Evolutionary conservation across 805 yeast genomes (phyloP), one percentile per base, ranked within the genome.

Genomic region (Lachancea meyersii): DNA sequence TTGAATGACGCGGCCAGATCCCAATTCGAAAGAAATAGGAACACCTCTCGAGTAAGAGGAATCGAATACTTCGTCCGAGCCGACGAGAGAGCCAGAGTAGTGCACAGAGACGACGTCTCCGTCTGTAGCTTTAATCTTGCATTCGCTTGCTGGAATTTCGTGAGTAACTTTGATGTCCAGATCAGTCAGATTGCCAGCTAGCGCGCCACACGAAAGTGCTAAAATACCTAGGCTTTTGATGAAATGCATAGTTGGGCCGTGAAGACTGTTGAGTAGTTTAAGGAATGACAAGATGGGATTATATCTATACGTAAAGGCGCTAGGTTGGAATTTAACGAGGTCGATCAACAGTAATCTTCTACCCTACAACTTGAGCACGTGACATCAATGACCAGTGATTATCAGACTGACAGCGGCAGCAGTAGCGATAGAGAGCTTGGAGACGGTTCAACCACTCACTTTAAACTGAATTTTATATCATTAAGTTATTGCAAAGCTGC

Each of bases 71-170:
- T 76, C 68, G 3, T 88, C 93, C 56, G 79, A 80, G 10, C 58
- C 58, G 45, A 68, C 69, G 38, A 88, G 69, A 27, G 60, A 65
- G 9, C 96, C 97, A 22, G 77, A 75, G 68, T 88, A 88, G 63
- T 89, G 95, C 34, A 88, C 91, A 16, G 74, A 63, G 21, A 88
- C 76, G 2, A 51, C 48, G 60, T 88, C 95, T 11, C 95, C 95
- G 22, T 67, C 61, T 44, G 69, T 56, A 18, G 95, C 74, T 55
- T 71, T 75, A 39, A 73, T 65, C 16, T 60, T 53, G 64, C 96
- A 87, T 36, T 73, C 71, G 10, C 60, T 70, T 11, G 58, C 69
- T 2, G 78, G 70, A 18, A 76, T 68, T 47, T 71, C 70, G 39
- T 75, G 68, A 21, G 73, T 60, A 40, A 77, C 63, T 9, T 76